phyloP scores from a whole-genome alignment of 2,329 filamentous ascomycete genomes.

The Aotearoamyces nothofagi region DNA sequence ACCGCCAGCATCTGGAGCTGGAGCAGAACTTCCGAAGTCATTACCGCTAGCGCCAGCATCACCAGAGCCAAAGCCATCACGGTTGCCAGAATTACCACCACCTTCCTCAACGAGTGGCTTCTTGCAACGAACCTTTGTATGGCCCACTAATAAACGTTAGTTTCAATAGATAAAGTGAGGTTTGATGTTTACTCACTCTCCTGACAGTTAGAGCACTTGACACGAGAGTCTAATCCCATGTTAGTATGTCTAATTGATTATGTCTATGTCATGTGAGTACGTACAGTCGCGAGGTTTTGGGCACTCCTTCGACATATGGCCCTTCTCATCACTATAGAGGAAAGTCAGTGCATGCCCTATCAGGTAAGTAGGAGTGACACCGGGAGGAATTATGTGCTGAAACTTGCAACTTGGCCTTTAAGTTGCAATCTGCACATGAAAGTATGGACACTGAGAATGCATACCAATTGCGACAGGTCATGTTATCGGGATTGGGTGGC shows the following conservation, averaged over 20 bases:
- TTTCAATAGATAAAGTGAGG: slow-evolving; percentile 4
- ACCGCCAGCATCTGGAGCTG: too few relatives aligned
- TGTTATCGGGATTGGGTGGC: slow-evolving; percentile 30
- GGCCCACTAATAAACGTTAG: slow-evolving; percentile 18
- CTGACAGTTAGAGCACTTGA: slow-evolving; percentile 42
- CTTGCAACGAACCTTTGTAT: slow-evolving; percentile 25
- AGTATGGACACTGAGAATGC: too few relatives aligned
- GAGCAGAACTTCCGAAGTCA: too few relatives aligned
- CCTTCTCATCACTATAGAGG: slow-evolving; percentile 44
- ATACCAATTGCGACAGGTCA: slow-evolving; percentile 47
- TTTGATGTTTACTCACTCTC: slow-evolving; percentile 19
- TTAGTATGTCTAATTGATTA: slow-evolving; percentile 8
- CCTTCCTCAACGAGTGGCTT: slow-evolving; percentile 16
- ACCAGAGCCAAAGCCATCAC: slow-evolving; percentile 6
- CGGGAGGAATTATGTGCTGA: too few relatives aligned
- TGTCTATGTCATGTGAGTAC: slow-evolving; percentile 8
- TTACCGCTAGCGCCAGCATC: too few relatives aligned
- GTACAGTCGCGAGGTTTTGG: slow-evolving; percentile 38
- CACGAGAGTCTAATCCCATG: slow-evolving; percentile 27
- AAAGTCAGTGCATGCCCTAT: slow-evolving; percentile 38
- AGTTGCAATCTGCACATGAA: too few relatives aligned
- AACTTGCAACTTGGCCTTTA: too few relatives aligned
- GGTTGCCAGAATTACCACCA: slow-evolving; percentile 4
- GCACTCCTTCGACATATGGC: slow-evolving; percentile 43
- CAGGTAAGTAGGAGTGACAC: too few relatives aligned